Evolutionary conservation across 1,284 basidiomycete genomes (phyloP).

Genomic region (Tilletiopsis washingtonensis): DNA sequence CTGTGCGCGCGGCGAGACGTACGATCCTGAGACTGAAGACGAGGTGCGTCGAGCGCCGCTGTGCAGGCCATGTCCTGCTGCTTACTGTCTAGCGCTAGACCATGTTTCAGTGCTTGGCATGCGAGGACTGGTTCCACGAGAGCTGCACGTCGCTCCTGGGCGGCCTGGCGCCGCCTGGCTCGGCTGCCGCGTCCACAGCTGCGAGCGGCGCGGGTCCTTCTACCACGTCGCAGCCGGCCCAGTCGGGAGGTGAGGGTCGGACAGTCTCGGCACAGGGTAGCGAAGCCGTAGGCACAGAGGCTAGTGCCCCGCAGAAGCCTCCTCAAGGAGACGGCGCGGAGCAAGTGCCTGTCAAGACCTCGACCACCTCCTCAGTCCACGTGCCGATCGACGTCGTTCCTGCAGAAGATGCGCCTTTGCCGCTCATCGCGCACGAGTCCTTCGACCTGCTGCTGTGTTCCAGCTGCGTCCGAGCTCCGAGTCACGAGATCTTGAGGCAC

Average conservation of each 20-base stretch:
- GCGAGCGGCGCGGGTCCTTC: neutral
- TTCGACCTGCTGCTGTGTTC: slow-evolving; percentile 44
- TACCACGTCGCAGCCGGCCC: neutral
- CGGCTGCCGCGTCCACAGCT: neutral
- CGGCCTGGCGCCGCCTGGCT: neutral
- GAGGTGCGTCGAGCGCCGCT: no score
- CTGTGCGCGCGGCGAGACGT: slow-evolving; percentile 44
- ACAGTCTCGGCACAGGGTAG: neutral
- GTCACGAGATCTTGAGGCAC: slow-evolving; percentile 17
- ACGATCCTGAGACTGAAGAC: slow-evolving; percentile 49
- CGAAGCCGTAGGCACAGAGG: neutral
- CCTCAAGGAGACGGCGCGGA: neutral
- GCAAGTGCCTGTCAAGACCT: neutral
- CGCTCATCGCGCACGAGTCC: slow-evolving; percentile 27
- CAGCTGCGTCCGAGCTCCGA: slow-evolving; percentile 25
- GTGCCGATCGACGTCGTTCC: no score
- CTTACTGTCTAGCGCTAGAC: slow-evolving; percentile 11
- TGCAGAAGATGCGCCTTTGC: no score
- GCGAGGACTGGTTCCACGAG: slow-evolving; percentile 50
- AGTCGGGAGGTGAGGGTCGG: no score
- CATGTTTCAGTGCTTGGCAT: slow-evolving; percentile 49
- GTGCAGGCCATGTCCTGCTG: neutral
- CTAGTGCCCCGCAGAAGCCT: neutral
- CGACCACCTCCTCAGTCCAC: no score
- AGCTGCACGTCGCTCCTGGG: slow-evolving; percentile 35